Conservation (phyloP, 805 yeast species). For the Metschnikowia cerradonensis region DNA sequence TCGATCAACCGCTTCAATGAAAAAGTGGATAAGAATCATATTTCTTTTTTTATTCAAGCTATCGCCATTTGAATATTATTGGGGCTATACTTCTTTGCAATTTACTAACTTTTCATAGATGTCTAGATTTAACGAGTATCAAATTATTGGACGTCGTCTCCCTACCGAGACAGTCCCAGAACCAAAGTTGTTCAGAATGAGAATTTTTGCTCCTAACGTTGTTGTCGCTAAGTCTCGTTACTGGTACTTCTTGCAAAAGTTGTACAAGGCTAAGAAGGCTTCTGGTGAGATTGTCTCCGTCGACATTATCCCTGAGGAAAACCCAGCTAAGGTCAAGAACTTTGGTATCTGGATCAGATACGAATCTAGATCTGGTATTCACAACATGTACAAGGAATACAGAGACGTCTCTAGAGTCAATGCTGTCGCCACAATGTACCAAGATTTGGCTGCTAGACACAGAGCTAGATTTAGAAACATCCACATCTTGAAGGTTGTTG, state of each 20-base stretch:
- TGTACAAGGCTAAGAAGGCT: constrained; percentile 99
- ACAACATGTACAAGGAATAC: constrained; percentile 99
- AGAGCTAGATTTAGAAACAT: constrained; percentile 99
- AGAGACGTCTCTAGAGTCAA: constrained; percentile 98
- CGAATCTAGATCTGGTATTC: constrained; percentile 99
- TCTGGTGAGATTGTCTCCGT: constrained; percentile 98
- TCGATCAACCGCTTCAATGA: not conserved
- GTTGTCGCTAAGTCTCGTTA: constrained; percentile 99
- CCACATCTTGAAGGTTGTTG: constrained; percentile 99
- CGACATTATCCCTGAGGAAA: constrained; percentile 86
- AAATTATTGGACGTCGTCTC: constrained; percentile 99
- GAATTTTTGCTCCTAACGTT: constrained; percentile 98
- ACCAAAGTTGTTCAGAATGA: constrained; percentile 99
- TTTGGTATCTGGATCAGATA: constrained; percentile 99
- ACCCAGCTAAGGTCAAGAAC: constrained; percentile 99
- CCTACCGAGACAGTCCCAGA: constrained; percentile 98
- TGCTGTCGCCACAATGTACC: constrained; percentile 98
- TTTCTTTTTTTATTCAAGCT: not conserved
- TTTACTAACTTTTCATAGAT: constrained; percentile 29
- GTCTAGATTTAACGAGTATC: constrained; percentile 99
- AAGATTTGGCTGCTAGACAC: constrained; percentile 99
- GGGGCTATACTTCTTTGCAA: not conserved
- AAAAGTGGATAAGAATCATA: not conserved
- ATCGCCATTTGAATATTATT: not conserved
- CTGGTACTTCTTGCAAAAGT: constrained; percentile 99